phyloP scores from a whole-genome alignment of 768 basidiomycete genomes.

The Tubosaeta sp. region DNA sequence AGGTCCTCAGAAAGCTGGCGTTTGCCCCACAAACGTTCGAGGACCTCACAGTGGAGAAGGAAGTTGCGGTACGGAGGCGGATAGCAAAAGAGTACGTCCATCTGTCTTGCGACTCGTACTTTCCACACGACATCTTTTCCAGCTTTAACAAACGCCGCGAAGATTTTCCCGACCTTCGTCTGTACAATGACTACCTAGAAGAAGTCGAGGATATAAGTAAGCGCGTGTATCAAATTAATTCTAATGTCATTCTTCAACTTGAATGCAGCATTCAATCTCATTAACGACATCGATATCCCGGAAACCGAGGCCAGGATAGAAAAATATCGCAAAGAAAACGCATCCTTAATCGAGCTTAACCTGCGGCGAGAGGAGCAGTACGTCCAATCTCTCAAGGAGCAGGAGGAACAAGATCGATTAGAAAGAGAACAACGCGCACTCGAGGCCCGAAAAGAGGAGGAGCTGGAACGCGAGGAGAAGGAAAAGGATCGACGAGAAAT shows the following conservation, averaged over 20 bases:
- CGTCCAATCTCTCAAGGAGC: conserved; percentile 63
- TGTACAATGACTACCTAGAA: conserved; percentile 95
- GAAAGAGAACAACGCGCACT: conserved; percentile 67
- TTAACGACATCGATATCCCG: conserved; percentile 77
- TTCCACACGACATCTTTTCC: conserved; percentile 3
- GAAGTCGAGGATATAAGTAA: conserved; percentile 88
- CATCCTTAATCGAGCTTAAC: conserved; percentile 79
- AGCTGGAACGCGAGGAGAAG: conserved; percentile 71
- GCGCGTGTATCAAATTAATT: conserved; percentile 15
- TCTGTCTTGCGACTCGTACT: neutral
- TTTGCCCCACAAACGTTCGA: conserved; percentile 95
- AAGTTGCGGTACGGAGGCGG: conserved; percentile 83
- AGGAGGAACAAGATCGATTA: conserved; percentile 73
- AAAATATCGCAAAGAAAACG: conserved; percentile 76
- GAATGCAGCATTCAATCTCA: conserved; percentile 83
- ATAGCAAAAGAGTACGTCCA: conserved; percentile 78
- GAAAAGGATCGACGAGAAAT: conserved; percentile 70
- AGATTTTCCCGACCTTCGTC: conserved; percentile 75
- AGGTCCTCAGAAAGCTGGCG: conserved; percentile 84
- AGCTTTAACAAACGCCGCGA: conserved; percentile 94
- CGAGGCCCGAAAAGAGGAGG: conserved; percentile 63
- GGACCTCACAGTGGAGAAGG: conserved; percentile 89
- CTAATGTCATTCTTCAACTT: neutral
- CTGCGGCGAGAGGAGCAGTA: conserved; percentile 77
- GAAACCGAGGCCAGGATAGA: conserved; percentile 83